phyloP scores from a whole-genome alignment of 2,329 filamentous ascomycete genomes.

The Beauveria scarabaeidicola region DNA sequence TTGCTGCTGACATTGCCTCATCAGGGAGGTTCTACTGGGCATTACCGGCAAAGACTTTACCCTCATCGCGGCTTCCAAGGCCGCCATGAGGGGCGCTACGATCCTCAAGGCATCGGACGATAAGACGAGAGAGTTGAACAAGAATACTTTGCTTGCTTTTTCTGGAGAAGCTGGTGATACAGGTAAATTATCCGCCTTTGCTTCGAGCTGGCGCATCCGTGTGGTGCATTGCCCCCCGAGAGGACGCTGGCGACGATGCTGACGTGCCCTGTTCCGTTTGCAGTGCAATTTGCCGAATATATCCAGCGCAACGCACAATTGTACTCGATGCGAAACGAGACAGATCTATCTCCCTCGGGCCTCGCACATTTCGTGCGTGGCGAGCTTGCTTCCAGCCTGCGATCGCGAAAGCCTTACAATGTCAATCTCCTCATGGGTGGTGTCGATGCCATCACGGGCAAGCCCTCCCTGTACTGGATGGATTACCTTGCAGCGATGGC shows the following conservation, averaged over 20 bases:
- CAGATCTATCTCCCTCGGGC: slow-evolving; percentile 80
- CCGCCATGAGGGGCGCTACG: slow-evolving; percentile 93
- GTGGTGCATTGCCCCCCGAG: neutral
- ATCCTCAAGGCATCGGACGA: slow-evolving; percentile 93
- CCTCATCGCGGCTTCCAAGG: slow-evolving; percentile 94
- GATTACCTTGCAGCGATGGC: slow-evolving; percentile 91
- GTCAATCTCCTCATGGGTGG: slow-evolving; percentile 95
- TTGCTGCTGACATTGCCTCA: neutral
- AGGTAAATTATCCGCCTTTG: slow-evolving; percentile 44
- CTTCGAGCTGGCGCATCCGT: neutral
- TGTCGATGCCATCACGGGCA: slow-evolving; percentile 82
- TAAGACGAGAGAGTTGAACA: slow-evolving; percentile 89
- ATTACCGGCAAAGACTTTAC: slow-evolving; percentile 99
- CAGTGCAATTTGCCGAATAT: slow-evolving; percentile 98
- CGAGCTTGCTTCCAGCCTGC: slow-evolving; percentile 82
- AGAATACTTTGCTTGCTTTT: slow-evolving; percentile 90
- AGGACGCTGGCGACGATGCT: neutral
- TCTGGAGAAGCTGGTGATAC: slow-evolving; percentile 95
- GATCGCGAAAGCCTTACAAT: slow-evolving; percentile 89
- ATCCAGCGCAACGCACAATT: slow-evolving; percentile 97
- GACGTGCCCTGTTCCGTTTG: neutral
- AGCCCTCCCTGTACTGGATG: slow-evolving; percentile 92
- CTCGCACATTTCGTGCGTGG: slow-evolving; percentile 89
- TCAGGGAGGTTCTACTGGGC: slow-evolving; percentile 92
- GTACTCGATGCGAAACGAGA: slow-evolving; percentile 96